Evolutionary conservation across 192 early-diverging fungal genomes (phyloP), one percentile per base, ranked within the genome.

Genomic region (Chytriomyces hyalinus): DNA sequence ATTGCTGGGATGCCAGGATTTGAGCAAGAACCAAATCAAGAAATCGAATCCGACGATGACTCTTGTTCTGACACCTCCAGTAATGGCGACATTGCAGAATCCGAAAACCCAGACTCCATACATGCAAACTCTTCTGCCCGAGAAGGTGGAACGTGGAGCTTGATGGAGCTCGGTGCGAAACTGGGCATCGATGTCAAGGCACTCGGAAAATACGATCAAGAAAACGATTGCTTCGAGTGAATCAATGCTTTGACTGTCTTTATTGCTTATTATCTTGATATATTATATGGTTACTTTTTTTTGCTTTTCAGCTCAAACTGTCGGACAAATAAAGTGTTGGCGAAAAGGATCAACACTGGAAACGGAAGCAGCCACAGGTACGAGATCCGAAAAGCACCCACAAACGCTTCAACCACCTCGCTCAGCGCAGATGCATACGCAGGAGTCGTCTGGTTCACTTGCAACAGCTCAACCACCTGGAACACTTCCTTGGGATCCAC

Each of bases 261-360:
- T 57, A 57, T 57, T 57, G 15, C 13, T n/a, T 20, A 57, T 4
- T 57, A 57, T 57, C 20, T 57, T 57, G 4, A 57, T 57, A 57
- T 57, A 3, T 1, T 57, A 57, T 57, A 57, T n/a, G 20, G 36
- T 65, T 65, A 28, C 26, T 36, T 20, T 45, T 69, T 69, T 45
- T 74, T 74, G 15, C 49, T 50, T 49, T 78, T 78, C 61, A 78
- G 22, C 24, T 7, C 53, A 61, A 78, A 85, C 70, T 87, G 78
- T 70, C 79, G 81, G 43, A 88, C 81, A 67, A 76, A 71, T 20
- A 85, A 60, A 6, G 80, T 78, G 28, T 71, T 47, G 2, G 61
- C 22, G 1, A 86, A 11, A 17, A 85, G 67, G 69, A 86, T 84
- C 71, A 80, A 45, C 20, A 63, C 78, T 7, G 84, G 61, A 61